Evolutionary conservation across 257 asterid genomes (phyloP).

Genomic region (Solanum etuberosum): DNA sequence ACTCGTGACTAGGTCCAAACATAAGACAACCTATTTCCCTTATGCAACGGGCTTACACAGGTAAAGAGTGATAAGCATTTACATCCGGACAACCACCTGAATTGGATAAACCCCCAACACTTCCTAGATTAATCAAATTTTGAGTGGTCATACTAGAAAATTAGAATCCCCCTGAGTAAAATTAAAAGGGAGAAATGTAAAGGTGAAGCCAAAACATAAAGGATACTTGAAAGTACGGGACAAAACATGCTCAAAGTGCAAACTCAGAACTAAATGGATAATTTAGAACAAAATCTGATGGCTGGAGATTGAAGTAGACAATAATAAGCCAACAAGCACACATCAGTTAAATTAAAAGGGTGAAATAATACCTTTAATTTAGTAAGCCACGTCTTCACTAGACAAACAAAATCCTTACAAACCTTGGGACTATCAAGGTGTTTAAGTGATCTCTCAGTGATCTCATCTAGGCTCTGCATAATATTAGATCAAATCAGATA

Average conservation of each 20-base stretch:
- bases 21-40: not conserved
- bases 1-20: not conserved
- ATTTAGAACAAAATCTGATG: not conserved
- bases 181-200: not conserved
- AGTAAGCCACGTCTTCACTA: slow-evolving; percentile 64
- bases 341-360: not conserved
- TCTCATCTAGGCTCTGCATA: slow-evolving; percentile 85
- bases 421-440: slow-evolving; percentile 48
- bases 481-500: slow-evolving; percentile 3
- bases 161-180: not conserved
- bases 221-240: not conserved
- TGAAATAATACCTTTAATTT: slow-evolving; percentile 56
- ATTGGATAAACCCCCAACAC: not conserved
- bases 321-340: not conserved
- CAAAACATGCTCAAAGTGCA: not conserved
- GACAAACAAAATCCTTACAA: slow-evolving; percentile 78
- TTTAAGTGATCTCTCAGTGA: slow-evolving; percentile 60
- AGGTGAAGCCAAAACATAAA: not conserved
- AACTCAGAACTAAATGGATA: not conserved
- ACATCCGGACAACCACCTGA: not conserved
- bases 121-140: not conserved
- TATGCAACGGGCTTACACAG: not conserved
- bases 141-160: not conserved
- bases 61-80: not conserved
- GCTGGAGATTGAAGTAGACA: not conserved